Conservation (phyloP, 2,329 filamentous ascomycete genomes). For the Sarocladium brachiariae region DNA sequence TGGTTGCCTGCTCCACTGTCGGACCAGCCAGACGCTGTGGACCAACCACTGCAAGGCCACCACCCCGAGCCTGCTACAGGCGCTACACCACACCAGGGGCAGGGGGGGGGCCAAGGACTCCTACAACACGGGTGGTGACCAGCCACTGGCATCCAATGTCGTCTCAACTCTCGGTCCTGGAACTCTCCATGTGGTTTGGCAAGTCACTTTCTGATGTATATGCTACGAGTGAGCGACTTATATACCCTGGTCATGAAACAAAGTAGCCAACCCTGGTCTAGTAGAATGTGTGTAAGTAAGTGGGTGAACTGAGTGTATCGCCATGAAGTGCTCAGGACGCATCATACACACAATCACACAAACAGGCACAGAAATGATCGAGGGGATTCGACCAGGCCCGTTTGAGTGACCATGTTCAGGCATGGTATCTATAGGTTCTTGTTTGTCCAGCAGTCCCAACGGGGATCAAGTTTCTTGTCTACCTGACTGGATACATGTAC, state of each 20-base stretch:
- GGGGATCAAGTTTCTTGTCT: not conserved
- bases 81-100: no score
- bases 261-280: no score
- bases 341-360: no score
- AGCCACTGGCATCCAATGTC: not conserved
- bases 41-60: not conserved
- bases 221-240: not conserved
- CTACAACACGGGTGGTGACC: no score
- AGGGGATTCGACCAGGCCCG: no score
- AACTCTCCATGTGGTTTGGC: not conserved
- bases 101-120: no score
- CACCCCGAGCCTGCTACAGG: not conserved
- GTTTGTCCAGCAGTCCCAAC: constrained; percentile 4
- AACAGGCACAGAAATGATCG: no score
- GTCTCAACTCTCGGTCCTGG: not conserved
- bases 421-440: constrained; percentile 1
- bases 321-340: no score
- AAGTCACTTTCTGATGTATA: not conserved
- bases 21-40: not conserved
- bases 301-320: no score
- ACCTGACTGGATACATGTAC: not conserved
- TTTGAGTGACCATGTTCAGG: not conserved
- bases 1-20: not conserved
- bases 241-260: constrained; percentile 6
- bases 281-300: no score